phyloP scores from a whole-genome alignment of 2,329 filamentous ascomycete genomes.

The Aspergillus fischeri region DNA sequence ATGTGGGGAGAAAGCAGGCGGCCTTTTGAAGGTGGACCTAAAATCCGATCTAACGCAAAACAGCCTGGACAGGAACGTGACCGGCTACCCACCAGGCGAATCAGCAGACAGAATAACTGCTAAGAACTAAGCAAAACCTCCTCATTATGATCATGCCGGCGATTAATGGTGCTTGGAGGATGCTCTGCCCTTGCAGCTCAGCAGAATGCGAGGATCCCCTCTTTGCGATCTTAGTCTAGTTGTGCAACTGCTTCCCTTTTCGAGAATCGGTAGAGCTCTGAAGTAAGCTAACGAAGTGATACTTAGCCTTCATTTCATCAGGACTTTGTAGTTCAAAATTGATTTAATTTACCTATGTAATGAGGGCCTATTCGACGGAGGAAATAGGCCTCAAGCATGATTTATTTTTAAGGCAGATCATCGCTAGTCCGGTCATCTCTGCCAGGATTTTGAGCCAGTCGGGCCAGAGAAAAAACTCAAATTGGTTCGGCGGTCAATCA shows the following conservation, averaged over 20 bases:
- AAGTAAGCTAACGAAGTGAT: background rate
- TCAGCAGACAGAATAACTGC: slow-evolving; percentile 10
- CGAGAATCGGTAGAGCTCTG: background rate
- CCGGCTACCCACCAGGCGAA: slow-evolving; percentile 14
- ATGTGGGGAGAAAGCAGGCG: slow-evolving; percentile 29
- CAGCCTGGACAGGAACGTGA: slow-evolving; percentile 37
- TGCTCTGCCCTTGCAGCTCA: slow-evolving; percentile 5
- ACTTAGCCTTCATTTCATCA: background rate
- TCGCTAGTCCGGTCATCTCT: background rate
- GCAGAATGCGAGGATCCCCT: background rate
- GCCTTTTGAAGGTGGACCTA: slow-evolving; percentile 41
- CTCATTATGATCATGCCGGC: background rate
- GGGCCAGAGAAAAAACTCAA: background rate
- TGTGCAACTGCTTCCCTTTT: background rate
- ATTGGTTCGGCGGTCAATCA: background rate
- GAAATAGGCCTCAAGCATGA: background rate
- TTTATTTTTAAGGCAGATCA: background rate
- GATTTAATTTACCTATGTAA: background rate
- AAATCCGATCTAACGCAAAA: slow-evolving; percentile 35
- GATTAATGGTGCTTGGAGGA: background rate
- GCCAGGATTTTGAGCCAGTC: background rate
- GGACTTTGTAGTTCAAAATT: background rate
- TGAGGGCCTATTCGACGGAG: background rate
- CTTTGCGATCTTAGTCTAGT: background rate
- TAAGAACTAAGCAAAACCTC: background rate